phyloP scores from a whole-genome alignment of 2,329 filamentous ascomycete genomes.

The Nigrospora sphaerica region DNA sequence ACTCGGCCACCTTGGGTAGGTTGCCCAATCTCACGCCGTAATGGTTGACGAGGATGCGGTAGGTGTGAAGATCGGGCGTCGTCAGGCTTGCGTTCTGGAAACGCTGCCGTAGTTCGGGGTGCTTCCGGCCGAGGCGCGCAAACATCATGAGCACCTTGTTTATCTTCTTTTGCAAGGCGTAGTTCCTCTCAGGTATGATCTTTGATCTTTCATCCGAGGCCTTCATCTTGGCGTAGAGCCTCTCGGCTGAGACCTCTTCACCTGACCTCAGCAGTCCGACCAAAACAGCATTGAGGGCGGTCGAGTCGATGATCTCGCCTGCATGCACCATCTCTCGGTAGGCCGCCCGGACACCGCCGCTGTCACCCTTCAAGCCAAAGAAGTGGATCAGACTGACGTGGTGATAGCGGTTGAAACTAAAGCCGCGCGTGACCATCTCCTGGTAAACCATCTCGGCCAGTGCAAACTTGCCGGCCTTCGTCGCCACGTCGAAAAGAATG shows the following conservation, averaged over 20 bases:
- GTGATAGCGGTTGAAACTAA: constrained; percentile 70
- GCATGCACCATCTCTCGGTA: constrained; percentile 79
- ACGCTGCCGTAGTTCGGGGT: constrained; percentile 44
- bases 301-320: constrained; percentile 82
- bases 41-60: constrained; percentile 70
- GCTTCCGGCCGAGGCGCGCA: constrained; percentile 42
- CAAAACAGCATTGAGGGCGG: constrained; percentile 82
- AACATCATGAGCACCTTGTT: constrained; percentile 53
- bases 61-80: constrained; percentile 71
- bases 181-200: constrained; percentile 35
- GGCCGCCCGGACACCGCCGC: constrained; percentile 64
- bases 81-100: constrained; percentile 60
- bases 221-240: constrained; percentile 83
- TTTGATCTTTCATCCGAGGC: constrained; percentile 36
- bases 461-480: constrained; percentile 75
- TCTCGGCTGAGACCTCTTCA: constrained; percentile 69
- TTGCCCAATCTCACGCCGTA: constrained; percentile 64
- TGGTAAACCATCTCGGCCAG: constrained; percentile 79
- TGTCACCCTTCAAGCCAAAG: constrained; percentile 68
- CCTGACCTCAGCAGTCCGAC: constrained; percentile 68
- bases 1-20: constrained; percentile 60
- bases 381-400: constrained; percentile 79
- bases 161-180: constrained; percentile 40
- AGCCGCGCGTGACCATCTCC: constrained; percentile 67
- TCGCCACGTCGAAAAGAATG: constrained; percentile 81